phyloP scores from a whole-genome alignment of 1,284 basidiomycete species.

The Porogramme epimiltina region DNA sequence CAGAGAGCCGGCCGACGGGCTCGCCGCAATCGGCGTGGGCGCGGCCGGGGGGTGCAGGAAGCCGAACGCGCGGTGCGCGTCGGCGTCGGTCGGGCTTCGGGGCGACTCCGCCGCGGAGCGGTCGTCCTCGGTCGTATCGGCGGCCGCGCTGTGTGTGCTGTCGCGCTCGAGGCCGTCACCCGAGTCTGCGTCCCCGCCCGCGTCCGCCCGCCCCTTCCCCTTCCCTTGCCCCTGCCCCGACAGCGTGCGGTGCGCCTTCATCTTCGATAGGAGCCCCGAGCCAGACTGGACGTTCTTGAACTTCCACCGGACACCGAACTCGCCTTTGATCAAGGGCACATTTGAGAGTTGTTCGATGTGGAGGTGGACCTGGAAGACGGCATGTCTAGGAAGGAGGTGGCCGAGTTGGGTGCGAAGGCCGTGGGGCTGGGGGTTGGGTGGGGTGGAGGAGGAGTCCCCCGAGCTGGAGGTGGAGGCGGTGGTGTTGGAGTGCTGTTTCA shows the following conservation, averaged over 20 bases:
- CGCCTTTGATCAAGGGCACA: conserved; percentile 74
- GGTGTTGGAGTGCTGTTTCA: conserved; percentile 13
- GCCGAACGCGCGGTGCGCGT: conserved; percentile 11
- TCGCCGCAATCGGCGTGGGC: conserved; percentile 13
- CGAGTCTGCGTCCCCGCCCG: conserved; percentile 25
- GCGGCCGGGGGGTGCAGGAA: conserved; percentile 10
- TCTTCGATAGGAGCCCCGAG: conserved; percentile 39
- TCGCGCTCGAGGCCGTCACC: conserved; percentile 21
- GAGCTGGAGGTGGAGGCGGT: conserved; percentile 20
- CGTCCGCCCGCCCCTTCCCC: conserved; percentile 37
- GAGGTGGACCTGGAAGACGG: conserved; percentile 67
- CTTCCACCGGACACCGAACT: conserved; percentile 78
- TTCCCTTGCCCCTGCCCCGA: conserved; percentile 26
- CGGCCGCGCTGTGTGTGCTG: conserved; percentile 24
- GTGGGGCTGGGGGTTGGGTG: conserved; percentile 17
- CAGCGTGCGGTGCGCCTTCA: conserved; percentile 36
- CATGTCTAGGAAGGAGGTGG: conserved; percentile 57
- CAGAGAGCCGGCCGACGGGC: conserved; percentile 11
- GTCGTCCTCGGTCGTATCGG: conserved; percentile 21
- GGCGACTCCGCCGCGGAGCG: conserved; percentile 7
- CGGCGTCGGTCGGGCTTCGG: conserved; percentile 8
- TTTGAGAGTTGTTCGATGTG: conserved; percentile 74
- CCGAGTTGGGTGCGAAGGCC: conserved; percentile 45
- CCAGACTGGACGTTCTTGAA: conserved; percentile 63
- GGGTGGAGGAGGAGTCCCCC: conserved; percentile 19